These are phyloP conservation scores for Hanseniaspora hatyaiensis DNA, from an alignment of 805 yeast species.

Conservation along the genomic window DNA sequence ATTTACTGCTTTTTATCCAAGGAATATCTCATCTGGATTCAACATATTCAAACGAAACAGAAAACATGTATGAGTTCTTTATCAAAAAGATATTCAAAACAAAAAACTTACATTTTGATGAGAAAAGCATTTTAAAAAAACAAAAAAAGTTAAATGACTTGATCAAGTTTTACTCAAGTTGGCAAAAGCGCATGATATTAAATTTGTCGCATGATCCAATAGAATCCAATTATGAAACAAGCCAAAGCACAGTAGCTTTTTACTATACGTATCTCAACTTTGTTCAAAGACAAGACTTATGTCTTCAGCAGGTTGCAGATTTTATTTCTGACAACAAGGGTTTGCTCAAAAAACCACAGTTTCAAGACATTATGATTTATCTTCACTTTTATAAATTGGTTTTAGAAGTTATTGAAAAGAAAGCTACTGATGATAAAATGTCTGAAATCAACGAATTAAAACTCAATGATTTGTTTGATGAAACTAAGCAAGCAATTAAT, in stretches of 20 bases:
- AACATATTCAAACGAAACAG: background rate
- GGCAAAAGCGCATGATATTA: background rate
- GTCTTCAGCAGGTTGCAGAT: no score
- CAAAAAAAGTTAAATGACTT: background rate
- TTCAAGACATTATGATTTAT: no score
- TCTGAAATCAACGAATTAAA: no score
- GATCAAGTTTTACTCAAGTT: background rate
- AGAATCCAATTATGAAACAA: background rate
- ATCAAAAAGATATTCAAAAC: background rate
- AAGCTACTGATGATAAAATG: no score
- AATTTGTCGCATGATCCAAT: background rate
- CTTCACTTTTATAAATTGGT: no score
- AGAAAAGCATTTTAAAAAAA: no score
- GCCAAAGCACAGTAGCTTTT: background rate
- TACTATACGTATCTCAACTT: background rate
- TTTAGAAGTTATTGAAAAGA: no score
- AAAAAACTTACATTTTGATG: background rate
- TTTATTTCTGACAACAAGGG: no score
- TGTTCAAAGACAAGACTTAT: no score
- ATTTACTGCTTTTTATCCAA: slow-evolving; percentile 2
- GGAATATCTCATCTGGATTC: background rate
- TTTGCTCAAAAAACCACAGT: no score
- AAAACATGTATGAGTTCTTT: slow-evolving; percentile 3
- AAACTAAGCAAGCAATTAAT: background rate
- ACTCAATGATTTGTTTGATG: no score